These are phyloP conservation scores for Wickerhamomyces chaumierensis DNA, from an alignment of 805 yeast species.

Conservation along the genomic window DNA sequence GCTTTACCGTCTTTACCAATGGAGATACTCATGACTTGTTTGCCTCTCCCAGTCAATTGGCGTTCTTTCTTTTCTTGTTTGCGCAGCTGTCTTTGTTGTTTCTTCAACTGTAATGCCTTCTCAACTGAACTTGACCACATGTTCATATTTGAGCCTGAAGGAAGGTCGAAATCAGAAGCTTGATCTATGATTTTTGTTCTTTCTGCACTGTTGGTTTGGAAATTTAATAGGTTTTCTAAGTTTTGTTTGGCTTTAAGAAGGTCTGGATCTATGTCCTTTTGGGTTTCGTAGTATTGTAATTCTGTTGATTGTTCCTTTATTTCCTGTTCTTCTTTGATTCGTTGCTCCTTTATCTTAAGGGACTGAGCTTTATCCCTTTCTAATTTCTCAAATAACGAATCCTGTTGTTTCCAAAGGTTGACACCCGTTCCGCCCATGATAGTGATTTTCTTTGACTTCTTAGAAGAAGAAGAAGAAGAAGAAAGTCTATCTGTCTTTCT, in stretches of 20 bases:
- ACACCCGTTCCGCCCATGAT: slow-evolving; percentile 51
- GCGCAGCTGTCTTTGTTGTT: slow-evolving; percentile 68
- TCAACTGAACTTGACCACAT: slow-evolving; percentile 82
- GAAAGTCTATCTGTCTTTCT: too few species aligned
- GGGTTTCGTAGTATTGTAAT: slow-evolving; percentile 29
- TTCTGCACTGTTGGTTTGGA: slow-evolving; percentile 80
- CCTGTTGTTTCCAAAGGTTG: slow-evolving; percentile 60
- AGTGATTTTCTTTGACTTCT: slow-evolving; percentile 29
- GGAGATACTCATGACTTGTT: slow-evolving; percentile 64
- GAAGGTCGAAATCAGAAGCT: slow-evolving; percentile 75
- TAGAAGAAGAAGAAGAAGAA: too few species aligned
- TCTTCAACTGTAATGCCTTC: slow-evolving; percentile 75
- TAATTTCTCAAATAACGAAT: slow-evolving; percentile 44
- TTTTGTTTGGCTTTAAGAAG: slow-evolving; percentile 60
- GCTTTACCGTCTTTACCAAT: slow-evolving; percentile 73
- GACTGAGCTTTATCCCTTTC: slow-evolving; percentile 36
- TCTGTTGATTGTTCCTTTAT: slow-evolving; percentile 30
- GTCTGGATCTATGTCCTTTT: slow-evolving; percentile 40
- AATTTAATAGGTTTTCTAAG: slow-evolving; percentile 61
- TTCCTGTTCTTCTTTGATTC: slow-evolving; percentile 24
- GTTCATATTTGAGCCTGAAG: slow-evolving; percentile 39
- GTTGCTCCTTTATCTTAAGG: slow-evolving; percentile 22
- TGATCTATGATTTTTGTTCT: slow-evolving; percentile 88
- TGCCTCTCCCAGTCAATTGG: slow-evolving; percentile 62
- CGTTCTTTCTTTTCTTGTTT: slow-evolving; percentile 48